Conservation (phyloP, 179 eudicot genomes). For the Carnegiea gigantea region DNA sequence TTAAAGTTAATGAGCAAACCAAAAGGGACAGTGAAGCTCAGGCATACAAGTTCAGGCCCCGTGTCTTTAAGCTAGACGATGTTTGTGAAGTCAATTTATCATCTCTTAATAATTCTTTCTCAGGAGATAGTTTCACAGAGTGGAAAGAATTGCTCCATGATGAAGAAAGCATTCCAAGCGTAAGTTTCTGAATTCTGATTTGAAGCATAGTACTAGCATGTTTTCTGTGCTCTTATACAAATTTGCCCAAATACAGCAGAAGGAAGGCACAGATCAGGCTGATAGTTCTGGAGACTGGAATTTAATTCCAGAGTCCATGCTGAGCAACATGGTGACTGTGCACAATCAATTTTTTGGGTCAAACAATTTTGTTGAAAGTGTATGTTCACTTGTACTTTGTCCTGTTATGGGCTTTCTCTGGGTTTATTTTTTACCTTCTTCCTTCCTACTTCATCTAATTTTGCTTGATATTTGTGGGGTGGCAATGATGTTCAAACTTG, state of each 20-base stretch:
- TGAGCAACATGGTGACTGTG: slow-evolving; percentile 55
- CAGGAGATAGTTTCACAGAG: slow-evolving; percentile 60
- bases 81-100: slow-evolving; percentile 75
- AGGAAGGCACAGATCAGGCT: slow-evolving; percentile 44
- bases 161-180: slow-evolving; percentile 50
- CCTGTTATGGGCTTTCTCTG: background rate
- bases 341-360: slow-evolving; percentile 82
- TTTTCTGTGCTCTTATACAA: slow-evolving; percentile 6
- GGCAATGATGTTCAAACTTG: background rate
- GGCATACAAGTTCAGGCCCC: slow-evolving; percentile 80
- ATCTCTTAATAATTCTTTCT: slow-evolving; percentile 43
- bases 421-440: too few species aligned
- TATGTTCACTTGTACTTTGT: slow-evolving; percentile 30
- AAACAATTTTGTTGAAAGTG: slow-evolving; percentile 55
- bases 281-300: slow-evolving; percentile 59
- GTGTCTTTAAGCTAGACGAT: slow-evolving; percentile 67
- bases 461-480: background rate
- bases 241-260: slow-evolving; percentile 26
- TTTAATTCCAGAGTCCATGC: slow-evolving; percentile 51
- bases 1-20: slow-evolving; percentile 56
- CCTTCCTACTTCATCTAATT: background rate
- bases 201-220: background rate
- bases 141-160: slow-evolving; percentile 74
- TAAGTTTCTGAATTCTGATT: slow-evolving; percentile 20
- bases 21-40: slow-evolving; percentile 58